Percentiles rank a stretch among this genome's conserved stretches.
phyloP scores from a whole-genome alignment of 495 filamentous ascomycete species.

The Penicillium subrubescens region DNA sequence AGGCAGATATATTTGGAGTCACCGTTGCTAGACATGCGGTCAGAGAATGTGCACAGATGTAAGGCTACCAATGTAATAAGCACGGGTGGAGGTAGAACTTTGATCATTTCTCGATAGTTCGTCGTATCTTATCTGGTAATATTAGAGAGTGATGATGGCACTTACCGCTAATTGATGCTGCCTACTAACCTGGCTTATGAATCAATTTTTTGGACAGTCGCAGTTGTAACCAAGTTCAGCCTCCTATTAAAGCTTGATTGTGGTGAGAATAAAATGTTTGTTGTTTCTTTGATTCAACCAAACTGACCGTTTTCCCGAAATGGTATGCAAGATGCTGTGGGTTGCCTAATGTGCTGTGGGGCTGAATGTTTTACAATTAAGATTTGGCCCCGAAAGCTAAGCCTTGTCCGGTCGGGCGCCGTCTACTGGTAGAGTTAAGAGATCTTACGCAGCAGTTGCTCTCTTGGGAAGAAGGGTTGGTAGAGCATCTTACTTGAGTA shows the following conservation, averaged over 20 bases:
- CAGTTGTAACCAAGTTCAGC: neutral
- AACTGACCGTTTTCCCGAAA: slow-evolving; percentile 1
- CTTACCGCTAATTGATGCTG: neutral
- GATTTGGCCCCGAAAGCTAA: neutral
- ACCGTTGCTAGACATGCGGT: neutral
- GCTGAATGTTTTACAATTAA: neutral
- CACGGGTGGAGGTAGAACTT: neutral
- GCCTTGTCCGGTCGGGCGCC: neutral
- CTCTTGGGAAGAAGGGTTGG: neutral
- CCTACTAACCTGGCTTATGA: neutral
- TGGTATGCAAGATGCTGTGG: slow-evolving; percentile 10
- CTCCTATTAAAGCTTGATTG: neutral
- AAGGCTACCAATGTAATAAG: neutral
- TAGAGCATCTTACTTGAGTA: neutral
- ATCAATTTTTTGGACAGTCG: neutral
- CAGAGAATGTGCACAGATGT: neutral
- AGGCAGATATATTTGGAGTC: neutral
- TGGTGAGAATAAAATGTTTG: neutral
- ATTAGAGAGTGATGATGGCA: neutral
- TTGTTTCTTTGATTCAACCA: neutral
- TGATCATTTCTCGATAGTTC: neutral
- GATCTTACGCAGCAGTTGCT: slow-evolving; percentile 3
- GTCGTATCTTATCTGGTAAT: neutral
- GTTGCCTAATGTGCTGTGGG: neutral
- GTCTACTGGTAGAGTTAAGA: neutral